Conservation (phyloP, 2,329 filamentous ascomycete genomes). For the Hypocreales sp. region DNA sequence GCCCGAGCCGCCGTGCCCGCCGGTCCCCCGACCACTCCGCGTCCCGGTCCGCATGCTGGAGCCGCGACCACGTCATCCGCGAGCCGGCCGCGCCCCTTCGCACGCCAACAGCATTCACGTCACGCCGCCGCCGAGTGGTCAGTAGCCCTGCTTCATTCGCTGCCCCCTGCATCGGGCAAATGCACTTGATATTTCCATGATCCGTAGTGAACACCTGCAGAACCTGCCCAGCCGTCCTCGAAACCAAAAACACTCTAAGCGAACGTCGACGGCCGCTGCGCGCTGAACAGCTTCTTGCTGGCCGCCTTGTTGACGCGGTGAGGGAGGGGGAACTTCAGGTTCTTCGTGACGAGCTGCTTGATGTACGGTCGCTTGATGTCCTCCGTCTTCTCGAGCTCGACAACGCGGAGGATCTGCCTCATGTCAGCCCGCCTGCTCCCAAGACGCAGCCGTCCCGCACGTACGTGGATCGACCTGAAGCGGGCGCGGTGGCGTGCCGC, state of each 20-base stretch:
- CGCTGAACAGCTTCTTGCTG: constrained; percentile 84
- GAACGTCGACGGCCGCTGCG: constrained; percentile 92
- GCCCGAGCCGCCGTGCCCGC: constrained; percentile 27
- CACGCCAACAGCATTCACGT: no score
- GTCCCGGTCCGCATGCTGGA: constrained; percentile 25
- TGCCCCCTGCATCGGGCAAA: constrained; percentile 35
- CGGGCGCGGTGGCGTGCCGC: constrained; percentile 91
- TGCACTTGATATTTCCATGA: constrained; percentile 45
- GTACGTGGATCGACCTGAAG: constrained; percentile 96
- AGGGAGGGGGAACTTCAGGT: constrained; percentile 95
- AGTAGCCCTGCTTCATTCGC: no score
- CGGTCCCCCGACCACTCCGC: constrained; percentile 24
- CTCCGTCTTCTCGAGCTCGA: constrained; percentile 88
- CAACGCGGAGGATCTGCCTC: constrained; percentile 83
- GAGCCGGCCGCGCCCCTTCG: no score
- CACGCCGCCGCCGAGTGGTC: no score
- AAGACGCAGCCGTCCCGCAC: constrained; percentile 20
- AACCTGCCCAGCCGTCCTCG: constrained; percentile 34
- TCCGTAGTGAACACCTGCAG: constrained; percentile 45
- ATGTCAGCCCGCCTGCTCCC: constrained; percentile 2
- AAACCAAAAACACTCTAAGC: constrained; percentile 58
- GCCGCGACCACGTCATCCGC: constrained; percentile 44
- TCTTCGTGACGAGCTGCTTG: constrained; percentile 92
- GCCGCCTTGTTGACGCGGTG: constrained; percentile 78
- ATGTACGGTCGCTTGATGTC: constrained; percentile 98